A percentile compares a stretch with the other conserved stretches of the same genome.
These are phyloP conservation scores for Cylindrotheca fusiformis DNA, from an alignment of 108 stramenopile species.

Conservation along the genomic window DNA sequence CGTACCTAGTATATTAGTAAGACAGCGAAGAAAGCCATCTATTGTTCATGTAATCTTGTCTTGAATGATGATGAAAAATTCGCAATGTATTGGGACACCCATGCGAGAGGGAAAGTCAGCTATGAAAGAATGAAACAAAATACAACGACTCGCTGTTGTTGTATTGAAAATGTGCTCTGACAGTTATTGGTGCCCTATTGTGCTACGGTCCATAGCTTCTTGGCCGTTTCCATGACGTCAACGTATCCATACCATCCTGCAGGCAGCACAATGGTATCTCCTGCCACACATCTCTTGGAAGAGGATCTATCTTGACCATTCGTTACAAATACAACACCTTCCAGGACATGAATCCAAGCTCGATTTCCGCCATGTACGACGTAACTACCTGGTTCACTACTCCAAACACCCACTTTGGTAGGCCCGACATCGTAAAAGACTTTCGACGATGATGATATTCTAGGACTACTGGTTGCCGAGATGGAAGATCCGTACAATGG, in stretches of 20 bases:
- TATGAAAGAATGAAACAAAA: no score
- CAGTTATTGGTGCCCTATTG: no score
- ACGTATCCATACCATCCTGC: constrained; percentile 56
- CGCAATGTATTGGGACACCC: no score
- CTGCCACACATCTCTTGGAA: constrained; percentile 51
- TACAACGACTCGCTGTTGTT: no score
- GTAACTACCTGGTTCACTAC: constrained; percentile 38
- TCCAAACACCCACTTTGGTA: constrained; percentile 53
- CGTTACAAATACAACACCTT: constrained; percentile 49
- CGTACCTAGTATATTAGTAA: no score
- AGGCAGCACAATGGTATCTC: constrained; percentile 66
- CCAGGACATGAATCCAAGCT: constrained; percentile 47
- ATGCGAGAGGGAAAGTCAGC: no score
- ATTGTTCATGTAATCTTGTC: no score
- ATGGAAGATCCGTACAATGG: constrained; percentile 22
- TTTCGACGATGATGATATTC: constrained; percentile 20
- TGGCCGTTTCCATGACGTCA: constrained; percentile 59
- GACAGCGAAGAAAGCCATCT: no score
- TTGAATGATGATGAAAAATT: no score
- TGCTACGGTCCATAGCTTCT: constrained; percentile 43
- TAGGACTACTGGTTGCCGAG: background rate
- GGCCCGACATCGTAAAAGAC: constrained; percentile 56
- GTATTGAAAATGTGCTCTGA: no score
- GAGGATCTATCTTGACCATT: constrained; percentile 35
- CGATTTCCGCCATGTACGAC: constrained; percentile 15